Evolutionary conservation across 1,284 basidiomycete genomes (phyloP).

Genomic region (Clitocybe nebularis): DNA sequence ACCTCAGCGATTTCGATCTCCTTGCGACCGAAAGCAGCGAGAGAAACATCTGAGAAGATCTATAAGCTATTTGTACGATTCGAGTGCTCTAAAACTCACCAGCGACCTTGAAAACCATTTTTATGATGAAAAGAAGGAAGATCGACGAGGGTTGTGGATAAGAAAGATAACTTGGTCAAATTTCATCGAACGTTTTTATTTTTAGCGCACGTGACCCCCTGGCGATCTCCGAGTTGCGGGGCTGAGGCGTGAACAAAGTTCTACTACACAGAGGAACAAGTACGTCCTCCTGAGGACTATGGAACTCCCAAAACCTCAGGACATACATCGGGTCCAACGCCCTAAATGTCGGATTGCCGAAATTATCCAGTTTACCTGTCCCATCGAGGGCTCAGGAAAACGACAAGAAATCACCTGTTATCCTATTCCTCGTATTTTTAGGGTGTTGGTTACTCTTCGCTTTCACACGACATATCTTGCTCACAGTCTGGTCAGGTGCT

Average conservation of each 20-base stretch:
- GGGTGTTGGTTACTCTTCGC: conserved; percentile 47
- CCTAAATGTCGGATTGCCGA: conserved; percentile 69
- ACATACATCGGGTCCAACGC: no score
- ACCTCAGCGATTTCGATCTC: conserved; percentile 98
- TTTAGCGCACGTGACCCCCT: conserved; percentile 26
- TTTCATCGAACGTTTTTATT: conserved; percentile 36
- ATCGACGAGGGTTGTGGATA: conserved; percentile 33
- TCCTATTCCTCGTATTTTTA: conserved; percentile 69
- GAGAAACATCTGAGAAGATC: conserved; percentile 73
- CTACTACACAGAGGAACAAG: neutral
- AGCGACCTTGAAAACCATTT: conserved; percentile 83
- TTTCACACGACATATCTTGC: conserved; percentile 1
- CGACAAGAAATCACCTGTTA: conserved; percentile 50
- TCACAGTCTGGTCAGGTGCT: conserved; percentile 44
- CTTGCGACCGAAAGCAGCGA: conserved; percentile 96
- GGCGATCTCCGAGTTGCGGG: conserved; percentile 1
- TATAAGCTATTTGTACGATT: neutral
- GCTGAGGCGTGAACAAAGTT: neutral
- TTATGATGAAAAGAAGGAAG: conserved; percentile 30
- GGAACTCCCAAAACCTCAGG: neutral
- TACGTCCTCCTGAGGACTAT: neutral
- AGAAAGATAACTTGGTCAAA: conserved; percentile 25
- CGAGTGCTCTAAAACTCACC: conserved; percentile 40
- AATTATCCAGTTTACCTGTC: conserved; percentile 67
- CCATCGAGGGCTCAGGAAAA: conserved; percentile 29